Evolutionary conservation across 305 asterid genomes (phyloP), one percentile per base, ranked within the genome.

Genomic region (Rubia balearica): DNA sequence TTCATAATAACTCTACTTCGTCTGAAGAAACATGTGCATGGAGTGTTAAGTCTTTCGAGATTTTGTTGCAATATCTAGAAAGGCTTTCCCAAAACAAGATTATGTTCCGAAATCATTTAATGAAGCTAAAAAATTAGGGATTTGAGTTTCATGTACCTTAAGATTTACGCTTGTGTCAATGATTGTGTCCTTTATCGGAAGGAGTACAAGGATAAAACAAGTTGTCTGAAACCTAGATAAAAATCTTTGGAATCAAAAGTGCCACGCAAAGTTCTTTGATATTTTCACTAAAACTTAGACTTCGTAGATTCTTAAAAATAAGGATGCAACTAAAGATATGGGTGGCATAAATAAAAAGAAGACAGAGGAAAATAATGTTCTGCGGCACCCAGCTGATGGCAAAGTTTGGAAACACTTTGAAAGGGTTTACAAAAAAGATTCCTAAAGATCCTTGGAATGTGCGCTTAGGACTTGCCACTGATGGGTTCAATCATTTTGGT

Each of bases 361-460:
- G 17, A 24, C 2, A 16, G 24, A 1, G 17, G 24, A 55, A 16
- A 2, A 21, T 17, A 16, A 55, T 53, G 7, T 14, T 24, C 17
- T 55, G 22, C 17, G 61, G 21, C 61, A 55, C 19, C 61, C 22
- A 55, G 61, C 61, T 55, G 22, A 55, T 55, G 2, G 61, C 19
- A 22, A 55, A 24, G 61, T 8, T 3, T 55, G 61, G 22, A 55
- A 55, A 10, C 22, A 55, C 5, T 55, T 55, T 16, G 22, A 55
- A 5, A 16, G 19, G 19, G 16, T 24, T 55, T 13, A 53, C n/a
- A 22, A 3, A 3, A 2, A 13, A 1, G 4, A 27, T 5, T 7
- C 5, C 22, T 2, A 21, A 55, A 14, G 61, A 75, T 7, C 21
- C 69, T 4, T 10, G 68, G 3, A 77, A 77, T 27, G 30, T 27